Conservation (phyloP, 2,329 filamentous ascomycete genomes). For the Tolypocladium tundrense region DNA sequence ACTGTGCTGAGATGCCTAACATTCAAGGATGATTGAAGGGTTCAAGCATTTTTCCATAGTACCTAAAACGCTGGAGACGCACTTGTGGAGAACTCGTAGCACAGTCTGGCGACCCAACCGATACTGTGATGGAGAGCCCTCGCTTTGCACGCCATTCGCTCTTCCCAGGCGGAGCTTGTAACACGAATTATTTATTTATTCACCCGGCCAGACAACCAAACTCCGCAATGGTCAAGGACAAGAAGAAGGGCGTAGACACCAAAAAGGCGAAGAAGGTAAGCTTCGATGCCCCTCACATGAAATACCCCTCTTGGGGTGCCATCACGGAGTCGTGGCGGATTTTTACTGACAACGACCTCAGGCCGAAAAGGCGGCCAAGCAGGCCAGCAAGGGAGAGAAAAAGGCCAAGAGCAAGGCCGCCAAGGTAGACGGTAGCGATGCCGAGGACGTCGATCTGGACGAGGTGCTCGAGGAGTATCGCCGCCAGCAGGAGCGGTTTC, state of each 20-base stretch:
- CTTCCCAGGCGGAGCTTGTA: neutral
- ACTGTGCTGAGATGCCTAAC: neutral
- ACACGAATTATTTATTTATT: neutral
- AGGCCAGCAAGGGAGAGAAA: conserved; percentile 83
- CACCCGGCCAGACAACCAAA: neutral
- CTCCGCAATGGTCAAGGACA: conserved; percentile 39
- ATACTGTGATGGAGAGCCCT: neutral
- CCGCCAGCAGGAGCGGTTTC: conserved; percentile 84
- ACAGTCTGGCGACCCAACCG: neutral
- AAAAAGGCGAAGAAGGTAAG: conserved; percentile 41
- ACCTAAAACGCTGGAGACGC: neutral
- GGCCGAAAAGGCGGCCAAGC: conserved; percentile 62
- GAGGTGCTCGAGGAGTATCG: conserved; percentile 88
- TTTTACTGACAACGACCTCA: conserved; percentile 8
- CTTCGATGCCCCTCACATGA: neutral
- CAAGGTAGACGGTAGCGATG: conserved; percentile 72
- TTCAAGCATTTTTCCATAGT: neutral
- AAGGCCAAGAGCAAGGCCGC: conserved; percentile 63
- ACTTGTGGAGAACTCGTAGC: neutral
- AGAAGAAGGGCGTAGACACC: conserved; percentile 36
- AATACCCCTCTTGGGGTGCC: neutral
- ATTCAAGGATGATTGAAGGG: neutral
- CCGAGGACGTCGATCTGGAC: conserved; percentile 87
- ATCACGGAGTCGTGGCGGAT: no score
- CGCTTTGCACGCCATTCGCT: neutral